Evolutionary conservation across 2,329 filamentous ascomycete genomes (phyloP).

Genomic region (Tympanopsis confertula): DNA sequence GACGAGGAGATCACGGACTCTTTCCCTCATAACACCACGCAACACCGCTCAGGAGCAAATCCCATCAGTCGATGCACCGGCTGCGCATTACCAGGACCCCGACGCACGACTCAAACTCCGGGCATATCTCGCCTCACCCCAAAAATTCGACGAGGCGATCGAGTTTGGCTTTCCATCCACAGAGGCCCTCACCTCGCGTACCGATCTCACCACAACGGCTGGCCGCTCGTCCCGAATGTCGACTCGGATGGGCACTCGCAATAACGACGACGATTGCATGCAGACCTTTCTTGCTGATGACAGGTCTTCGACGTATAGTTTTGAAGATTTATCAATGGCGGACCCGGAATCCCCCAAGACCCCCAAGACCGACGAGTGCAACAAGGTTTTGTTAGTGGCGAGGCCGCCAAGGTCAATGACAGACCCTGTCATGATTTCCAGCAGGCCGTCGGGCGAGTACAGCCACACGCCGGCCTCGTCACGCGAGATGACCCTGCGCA

Average conservation of each 20-base stretch:
- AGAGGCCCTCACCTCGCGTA: slow-evolving; percentile 24
- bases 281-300: slow-evolving; percentile 47
- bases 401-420: slow-evolving; percentile 13
- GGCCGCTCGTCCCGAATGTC: slow-evolving; percentile 11
- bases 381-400: slow-evolving; percentile 14
- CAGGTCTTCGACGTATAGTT: slow-evolving; percentile 39
- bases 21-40: slow-evolving; percentile 39
- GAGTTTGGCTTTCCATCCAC: slow-evolving; percentile 80
- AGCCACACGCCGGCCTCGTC: slow-evolving; percentile 42
- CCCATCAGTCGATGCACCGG: slow-evolving; percentile 54
- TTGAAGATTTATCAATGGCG: slow-evolving; percentile 35
- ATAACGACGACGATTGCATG: slow-evolving; percentile 33
- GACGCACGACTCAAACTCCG: slow-evolving; percentile 78
- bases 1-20: slow-evolving; percentile 36
- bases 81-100: slow-evolving; percentile 80
- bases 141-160: slow-evolving; percentile 91
- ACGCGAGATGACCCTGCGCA: slow-evolving; percentile 88
- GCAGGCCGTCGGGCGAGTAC: slow-evolving; percentile 27
- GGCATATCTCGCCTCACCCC: slow-evolving; percentile 74
- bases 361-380: slow-evolving; percentile 33
- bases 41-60: slow-evolving; percentile 30
- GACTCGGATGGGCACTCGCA: slow-evolving; percentile 4
- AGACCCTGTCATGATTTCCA: slow-evolving; percentile 11
- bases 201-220: slow-evolving; percentile 16
- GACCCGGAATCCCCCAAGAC: slow-evolving; percentile 51